Percentiles rank a stretch among this genome's conserved stretches.
These are phyloP conservation scores for Cryptococcus amylolentus DNA, from an alignment of 1,284 basidiomycete genomes.

Conservation along the genomic window DNA sequence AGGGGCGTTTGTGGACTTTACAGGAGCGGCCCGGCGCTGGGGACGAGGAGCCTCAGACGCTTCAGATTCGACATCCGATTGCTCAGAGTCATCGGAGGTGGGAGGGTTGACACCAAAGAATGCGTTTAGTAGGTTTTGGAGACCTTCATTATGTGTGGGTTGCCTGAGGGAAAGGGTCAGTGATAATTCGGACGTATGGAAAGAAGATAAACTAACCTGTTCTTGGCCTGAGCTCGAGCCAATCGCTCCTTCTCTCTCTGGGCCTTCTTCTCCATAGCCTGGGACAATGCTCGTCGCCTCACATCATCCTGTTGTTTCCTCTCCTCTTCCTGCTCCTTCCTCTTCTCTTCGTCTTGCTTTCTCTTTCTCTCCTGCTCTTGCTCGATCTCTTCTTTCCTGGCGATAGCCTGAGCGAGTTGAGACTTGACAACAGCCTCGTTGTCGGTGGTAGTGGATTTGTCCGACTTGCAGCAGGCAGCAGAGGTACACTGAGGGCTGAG, in stretches of 20 bases:
- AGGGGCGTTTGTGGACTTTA: too few species aligned
- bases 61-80: neutral
- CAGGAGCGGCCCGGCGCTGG: too few species aligned
- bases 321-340: too few species aligned
- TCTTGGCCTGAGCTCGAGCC: constrained; percentile 7
- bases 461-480: too few species aligned
- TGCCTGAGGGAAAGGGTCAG: neutral
- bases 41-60: too few species aligned
- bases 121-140: constrained; percentile 28
- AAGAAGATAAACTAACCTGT: constrained; percentile 3
- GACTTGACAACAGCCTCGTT: too few species aligned
- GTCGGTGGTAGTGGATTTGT: too few species aligned
- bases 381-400: constrained; percentile 51
- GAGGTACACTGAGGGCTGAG: too few species aligned
- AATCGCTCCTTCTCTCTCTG: constrained; percentile 68
- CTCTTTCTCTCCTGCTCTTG: neutral
- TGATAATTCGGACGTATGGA: too few species aligned
- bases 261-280: constrained; percentile 61
- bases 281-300: too few species aligned
- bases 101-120: constrained; percentile 1
- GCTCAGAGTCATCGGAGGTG: neutral
- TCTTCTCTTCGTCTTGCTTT: neutral
- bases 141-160: constrained; percentile 17
- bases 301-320: too few species aligned
- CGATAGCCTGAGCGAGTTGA: neutral